Evolutionary conservation across 2,329 filamentous ascomycete species (phyloP), one percentile per base, ranked within the genome.

Genomic region (Teratosphaeria epicoccoides): DNA sequence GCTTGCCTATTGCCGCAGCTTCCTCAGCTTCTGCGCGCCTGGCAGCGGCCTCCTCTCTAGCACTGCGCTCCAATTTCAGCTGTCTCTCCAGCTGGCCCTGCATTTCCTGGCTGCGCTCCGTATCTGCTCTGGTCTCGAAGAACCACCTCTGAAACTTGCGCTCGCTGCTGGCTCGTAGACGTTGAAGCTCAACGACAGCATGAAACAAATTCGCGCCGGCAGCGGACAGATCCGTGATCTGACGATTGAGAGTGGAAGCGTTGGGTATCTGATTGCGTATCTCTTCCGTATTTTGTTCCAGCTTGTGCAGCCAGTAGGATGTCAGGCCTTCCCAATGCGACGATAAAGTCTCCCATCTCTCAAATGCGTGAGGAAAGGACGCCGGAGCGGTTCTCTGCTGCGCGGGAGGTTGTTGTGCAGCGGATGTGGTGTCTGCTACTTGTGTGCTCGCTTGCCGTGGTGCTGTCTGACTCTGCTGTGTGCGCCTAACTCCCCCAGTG

Each of bases 91-190:
- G 72, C 65, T 90, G 81, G 2, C 82, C 89, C 52, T 88, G 87
- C 33, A 86, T 76, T 69, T 97, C 93, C 59, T 87, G 85, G 47
- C 84, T 79, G 24, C 86, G 83, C 71, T 97, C 93, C 58, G 95
- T 82, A 59, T 97, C 90, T 26, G 84, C 80, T 49, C 90, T 80
- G 6, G 90, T 95, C 67, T 98, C 93, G 61, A 95, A 95, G 71
- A 97, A 97, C 93, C 93, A 98, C 48, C 93, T 81, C 70, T 98
- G 93, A 62, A 98, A 98, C 67, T 97, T 97, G 57, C 93, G 83
- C 70, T 98, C 93, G 0, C 91, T 97, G 51, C 89, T 95, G 33
- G 93, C 93, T 43, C 93, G 85, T 24, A 98, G 76, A 25, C 93
- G 84, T 68, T 98, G 93, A 45, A 98, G 75, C 69, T 98, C 93